These are phyloP conservation scores for Drosera spatulata DNA, from an alignment of 179 eudicot genomes.

Conservation along the genomic window DNA sequence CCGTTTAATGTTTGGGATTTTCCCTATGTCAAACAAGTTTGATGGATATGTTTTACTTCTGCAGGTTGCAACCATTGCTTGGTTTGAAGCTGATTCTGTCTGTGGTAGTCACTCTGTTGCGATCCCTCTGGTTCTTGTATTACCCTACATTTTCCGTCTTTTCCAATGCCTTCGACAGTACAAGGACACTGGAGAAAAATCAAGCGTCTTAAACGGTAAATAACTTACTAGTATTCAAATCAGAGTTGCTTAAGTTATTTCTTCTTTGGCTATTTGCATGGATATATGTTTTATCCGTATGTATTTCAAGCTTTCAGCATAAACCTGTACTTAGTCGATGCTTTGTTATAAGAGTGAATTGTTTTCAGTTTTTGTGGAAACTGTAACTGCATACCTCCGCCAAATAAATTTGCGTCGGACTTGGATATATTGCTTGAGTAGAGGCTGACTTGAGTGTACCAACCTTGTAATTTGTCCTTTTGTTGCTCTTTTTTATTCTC, in stretches of 20 bases:
- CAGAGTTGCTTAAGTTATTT: conserved; percentile 2
- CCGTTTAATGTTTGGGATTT: too few species aligned
- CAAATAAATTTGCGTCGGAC: too few species aligned
- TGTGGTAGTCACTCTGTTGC: conserved; percentile 94
- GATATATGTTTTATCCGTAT: too few species aligned
- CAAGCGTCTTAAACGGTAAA: conserved; percentile 77
- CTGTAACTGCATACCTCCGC: too few species aligned
- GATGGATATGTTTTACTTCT: conserved; percentile 2
- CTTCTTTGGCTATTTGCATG: neutral
- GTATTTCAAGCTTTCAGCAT: too few species aligned
- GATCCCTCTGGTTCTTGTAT: conserved; percentile 85
- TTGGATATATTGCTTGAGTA: too few species aligned
- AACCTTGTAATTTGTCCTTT: neutral
- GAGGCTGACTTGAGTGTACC: neutral
- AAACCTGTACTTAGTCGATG: too few species aligned
- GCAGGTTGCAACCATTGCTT: conserved; percentile 95
- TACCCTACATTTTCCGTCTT: conserved; percentile 88
- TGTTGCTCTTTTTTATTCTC: neutral
- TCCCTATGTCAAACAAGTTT: neutral
- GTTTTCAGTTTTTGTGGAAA: too few species aligned
- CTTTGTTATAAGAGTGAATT: too few species aligned
- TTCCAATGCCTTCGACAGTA: conserved; percentile 95
- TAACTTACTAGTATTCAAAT: neutral
- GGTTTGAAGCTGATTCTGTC: conserved; percentile 99
- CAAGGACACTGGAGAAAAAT: conserved; percentile 85